These are phyloP conservation scores for Camellia lanceoleosa DNA, from an alignment of 148 eudicot species.

Conservation along the genomic window DNA sequence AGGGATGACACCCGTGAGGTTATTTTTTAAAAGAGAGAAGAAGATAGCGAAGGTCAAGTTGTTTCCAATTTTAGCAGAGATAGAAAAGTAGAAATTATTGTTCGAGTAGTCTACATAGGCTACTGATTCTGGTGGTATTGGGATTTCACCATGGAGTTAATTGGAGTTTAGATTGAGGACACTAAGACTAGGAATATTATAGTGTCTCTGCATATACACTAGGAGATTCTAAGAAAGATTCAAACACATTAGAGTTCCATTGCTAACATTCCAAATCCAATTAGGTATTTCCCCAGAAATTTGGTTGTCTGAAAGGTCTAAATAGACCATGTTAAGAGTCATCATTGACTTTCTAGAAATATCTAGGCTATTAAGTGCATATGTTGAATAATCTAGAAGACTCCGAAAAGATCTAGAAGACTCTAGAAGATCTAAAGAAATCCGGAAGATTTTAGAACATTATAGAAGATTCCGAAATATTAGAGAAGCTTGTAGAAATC, in stretches of 20 bases:
- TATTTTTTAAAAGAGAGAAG: constrained; percentile 38
- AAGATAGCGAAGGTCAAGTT: background rate
- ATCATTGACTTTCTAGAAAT: too few relatives aligned
- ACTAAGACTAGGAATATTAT: background rate
- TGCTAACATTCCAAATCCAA: constrained; percentile 38
- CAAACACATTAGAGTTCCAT: constrained; percentile 17
- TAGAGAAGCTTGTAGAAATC: too few relatives aligned
- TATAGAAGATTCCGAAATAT: too few relatives aligned
- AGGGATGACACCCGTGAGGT: constrained; percentile 35
- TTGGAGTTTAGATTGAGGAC: constrained; percentile 53
- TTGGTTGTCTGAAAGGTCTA: constrained; percentile 41
- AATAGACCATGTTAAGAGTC: too few relatives aligned
- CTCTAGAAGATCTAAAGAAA: too few relatives aligned
- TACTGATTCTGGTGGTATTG: constrained; percentile 18
- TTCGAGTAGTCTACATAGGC: constrained; percentile 39
- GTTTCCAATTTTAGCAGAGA: constrained; percentile 23
- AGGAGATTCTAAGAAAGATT: constrained; percentile 44
- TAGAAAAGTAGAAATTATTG: constrained; percentile 26
- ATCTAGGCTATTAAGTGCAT: too few relatives aligned
- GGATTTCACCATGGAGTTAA: constrained; percentile 41
- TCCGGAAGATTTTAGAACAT: too few relatives aligned
- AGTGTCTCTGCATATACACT: constrained; percentile 25
- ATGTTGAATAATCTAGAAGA: too few relatives aligned
- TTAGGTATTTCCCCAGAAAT: constrained; percentile 36
- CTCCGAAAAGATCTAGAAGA: too few relatives aligned